Conservation (phyloP, 2,329 filamentous ascomycete species). For the Zalaria obscura region DNA sequence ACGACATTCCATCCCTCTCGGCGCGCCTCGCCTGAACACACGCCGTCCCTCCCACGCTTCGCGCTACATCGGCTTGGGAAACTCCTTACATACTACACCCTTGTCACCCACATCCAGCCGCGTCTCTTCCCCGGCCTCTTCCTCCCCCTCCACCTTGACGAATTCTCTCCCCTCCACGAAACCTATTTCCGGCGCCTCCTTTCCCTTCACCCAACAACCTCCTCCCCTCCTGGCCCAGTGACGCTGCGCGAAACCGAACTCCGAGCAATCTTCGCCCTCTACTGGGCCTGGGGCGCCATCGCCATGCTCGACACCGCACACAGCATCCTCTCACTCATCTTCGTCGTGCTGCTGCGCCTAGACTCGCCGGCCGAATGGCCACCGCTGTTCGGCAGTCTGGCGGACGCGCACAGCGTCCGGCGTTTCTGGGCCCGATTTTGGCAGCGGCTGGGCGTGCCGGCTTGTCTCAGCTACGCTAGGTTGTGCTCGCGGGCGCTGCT, state of each 20-base stretch:
- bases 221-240: background rate
- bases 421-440: slow-evolving; percentile 7
- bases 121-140: background rate
- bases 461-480: no score
- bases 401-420: slow-evolving; percentile 2
- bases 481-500: no score
- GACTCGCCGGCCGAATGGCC: slow-evolving; percentile 7
- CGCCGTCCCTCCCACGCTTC: background rate
- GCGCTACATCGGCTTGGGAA: background rate
- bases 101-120: background rate
- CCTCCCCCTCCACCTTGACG: background rate
- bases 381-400: slow-evolving; percentile 3
- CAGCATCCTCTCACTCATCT: slow-evolving; percentile 1
- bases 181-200: background rate
- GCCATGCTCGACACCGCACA: background rate
- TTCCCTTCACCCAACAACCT: background rate
- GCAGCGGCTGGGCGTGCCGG: slow-evolving; percentile 1
- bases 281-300: slow-evolving; percentile 1
- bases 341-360: slow-evolving; percentile 3
- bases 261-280: background rate
- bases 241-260: background rate
- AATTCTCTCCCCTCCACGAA: background rate
- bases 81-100: background rate
- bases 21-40: no score
- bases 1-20: background rate